A percentile compares a stretch with the other conserved stretches of the same genome.
Evolutionary conservation across 371 early-diverging fungal species (phyloP).

Genomic region (Rhizopus delemar): DNA sequence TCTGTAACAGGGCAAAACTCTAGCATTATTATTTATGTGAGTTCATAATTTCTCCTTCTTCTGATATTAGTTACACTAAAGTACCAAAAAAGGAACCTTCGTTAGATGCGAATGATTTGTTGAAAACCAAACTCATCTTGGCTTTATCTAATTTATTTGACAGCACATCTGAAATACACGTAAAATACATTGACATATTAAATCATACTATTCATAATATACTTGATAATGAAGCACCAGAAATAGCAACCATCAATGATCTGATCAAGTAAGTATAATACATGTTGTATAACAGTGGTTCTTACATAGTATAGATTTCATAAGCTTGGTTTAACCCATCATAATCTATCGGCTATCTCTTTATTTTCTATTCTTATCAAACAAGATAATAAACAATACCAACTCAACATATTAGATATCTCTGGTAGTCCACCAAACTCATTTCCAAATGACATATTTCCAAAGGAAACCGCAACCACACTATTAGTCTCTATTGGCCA

Average conservation of each 20-base stretch:
- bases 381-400: background rate
- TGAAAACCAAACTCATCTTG: background rate
- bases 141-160: constrained; percentile 5
- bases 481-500: background rate
- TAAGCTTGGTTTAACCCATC: background rate
- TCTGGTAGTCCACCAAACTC: background rate
- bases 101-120: constrained; percentile 4
- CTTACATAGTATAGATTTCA: background rate
- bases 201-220: background rate
- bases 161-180: background rate
- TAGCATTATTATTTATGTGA: constrained; percentile 15
- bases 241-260: background rate
- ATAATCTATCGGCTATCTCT: background rate
- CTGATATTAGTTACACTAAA: background rate
- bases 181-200: constrained; percentile 7
- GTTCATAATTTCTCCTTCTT: constrained; percentile 3
- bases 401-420: background rate
- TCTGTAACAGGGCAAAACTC: constrained; percentile 12
- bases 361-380: background rate
- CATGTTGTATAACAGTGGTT: background rate
- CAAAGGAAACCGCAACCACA: background rate
- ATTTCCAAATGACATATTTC: background rate
- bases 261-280: background rate
- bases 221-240: background rate
- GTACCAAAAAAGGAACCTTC: constrained; percentile 7